Conservation (phyloP, 2,329 filamentous ascomycete genomes). For the Ophiocordyceps camponoti-rufipedis region DNA sequence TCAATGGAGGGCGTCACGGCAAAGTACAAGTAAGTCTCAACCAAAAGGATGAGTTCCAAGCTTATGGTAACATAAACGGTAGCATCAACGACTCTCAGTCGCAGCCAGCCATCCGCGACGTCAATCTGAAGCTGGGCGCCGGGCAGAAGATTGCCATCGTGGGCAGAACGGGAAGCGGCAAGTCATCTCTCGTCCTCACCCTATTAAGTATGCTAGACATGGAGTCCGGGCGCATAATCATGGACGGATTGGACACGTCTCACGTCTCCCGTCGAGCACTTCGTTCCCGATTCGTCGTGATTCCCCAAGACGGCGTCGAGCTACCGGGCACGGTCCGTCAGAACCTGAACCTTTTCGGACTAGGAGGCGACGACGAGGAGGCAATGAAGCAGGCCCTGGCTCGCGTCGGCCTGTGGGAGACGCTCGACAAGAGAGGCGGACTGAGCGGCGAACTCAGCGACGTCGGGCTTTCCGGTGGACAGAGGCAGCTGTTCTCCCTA, state of each 20-base stretch:
- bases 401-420: conserved; percentile 24
- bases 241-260: conserved; percentile 25
- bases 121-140: conserved; percentile 12
- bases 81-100: not conserved
- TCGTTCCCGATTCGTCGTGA: conserved; percentile 16
- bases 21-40: conserved; percentile 18
- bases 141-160: conserved; percentile 22
- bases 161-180: conserved; percentile 24
- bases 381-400: conserved; percentile 24
- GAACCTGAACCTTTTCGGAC: conserved; percentile 20
- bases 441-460: conserved; percentile 15
- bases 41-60: not conserved
- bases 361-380: conserved; percentile 19
- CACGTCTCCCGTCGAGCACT: conserved; percentile 9
- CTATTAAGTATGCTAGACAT: conserved; percentile 30
- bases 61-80: not conserved
- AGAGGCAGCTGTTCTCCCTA: conserved; percentile 29
- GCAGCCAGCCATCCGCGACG: conserved; percentile 6
- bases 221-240: conserved; percentile 20
- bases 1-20: not conserved
- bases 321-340: conserved; percentile 24
- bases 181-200: conserved; percentile 21
- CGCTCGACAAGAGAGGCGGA: conserved; percentile 18
- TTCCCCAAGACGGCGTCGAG: conserved; percentile 29
- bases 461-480: conserved; percentile 22